These are phyloP conservation scores for Elsinoe australis DNA, from an alignment of 2,329 filamentous ascomycete species.

Conservation along the genomic window DNA sequence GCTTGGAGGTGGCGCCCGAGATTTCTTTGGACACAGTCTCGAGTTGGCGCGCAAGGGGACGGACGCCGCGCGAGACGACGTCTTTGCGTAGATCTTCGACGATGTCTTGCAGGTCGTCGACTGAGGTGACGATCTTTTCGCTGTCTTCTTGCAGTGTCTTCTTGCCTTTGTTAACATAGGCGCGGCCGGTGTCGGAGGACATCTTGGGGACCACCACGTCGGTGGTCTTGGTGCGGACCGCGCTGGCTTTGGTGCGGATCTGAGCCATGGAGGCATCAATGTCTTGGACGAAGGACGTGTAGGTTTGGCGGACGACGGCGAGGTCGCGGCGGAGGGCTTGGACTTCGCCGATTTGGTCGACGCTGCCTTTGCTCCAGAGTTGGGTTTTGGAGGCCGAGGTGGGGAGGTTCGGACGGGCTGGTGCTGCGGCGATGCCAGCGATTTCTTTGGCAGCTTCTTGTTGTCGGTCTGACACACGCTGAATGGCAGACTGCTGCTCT, in stretches of 20 bases:
- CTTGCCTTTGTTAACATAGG: conserved; percentile 78
- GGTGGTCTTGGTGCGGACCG: conserved; percentile 67
- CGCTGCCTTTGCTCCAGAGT: conserved; percentile 25
- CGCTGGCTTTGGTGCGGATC: conserved; percentile 71
- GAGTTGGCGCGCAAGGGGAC: conserved; percentile 81
- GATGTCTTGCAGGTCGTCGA: conserved; percentile 94
- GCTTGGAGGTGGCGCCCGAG: conserved; percentile 67
- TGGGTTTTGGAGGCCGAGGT: conserved; percentile 21
- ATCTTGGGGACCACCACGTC: conserved; percentile 64
- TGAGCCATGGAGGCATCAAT: conserved; percentile 79
- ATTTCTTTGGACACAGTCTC: conserved; percentile 88
- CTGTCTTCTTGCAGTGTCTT: conserved; percentile 81
- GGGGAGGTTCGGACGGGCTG: conserved; percentile 28
- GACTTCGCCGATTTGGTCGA: conserved; percentile 65
- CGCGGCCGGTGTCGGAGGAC: conserved; percentile 70
- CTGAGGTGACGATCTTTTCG: conserved; percentile 80
- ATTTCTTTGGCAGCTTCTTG: conserved; percentile 84
- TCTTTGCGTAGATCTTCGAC: conserved; percentile 97
- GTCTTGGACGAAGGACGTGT: conserved; percentile 82
- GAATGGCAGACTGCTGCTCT: conserved; percentile 72
- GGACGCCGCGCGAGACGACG: conserved; percentile 84
- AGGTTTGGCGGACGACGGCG: conserved; percentile 85
- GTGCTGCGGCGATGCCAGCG: conserved; percentile 53
- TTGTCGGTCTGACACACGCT: conserved; percentile 83
- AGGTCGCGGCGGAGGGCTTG: conserved; percentile 79